Conservation (phyloP, 2,329 filamentous ascomycete genomes). For the Ceratocystis cacaofunesta region DNA sequence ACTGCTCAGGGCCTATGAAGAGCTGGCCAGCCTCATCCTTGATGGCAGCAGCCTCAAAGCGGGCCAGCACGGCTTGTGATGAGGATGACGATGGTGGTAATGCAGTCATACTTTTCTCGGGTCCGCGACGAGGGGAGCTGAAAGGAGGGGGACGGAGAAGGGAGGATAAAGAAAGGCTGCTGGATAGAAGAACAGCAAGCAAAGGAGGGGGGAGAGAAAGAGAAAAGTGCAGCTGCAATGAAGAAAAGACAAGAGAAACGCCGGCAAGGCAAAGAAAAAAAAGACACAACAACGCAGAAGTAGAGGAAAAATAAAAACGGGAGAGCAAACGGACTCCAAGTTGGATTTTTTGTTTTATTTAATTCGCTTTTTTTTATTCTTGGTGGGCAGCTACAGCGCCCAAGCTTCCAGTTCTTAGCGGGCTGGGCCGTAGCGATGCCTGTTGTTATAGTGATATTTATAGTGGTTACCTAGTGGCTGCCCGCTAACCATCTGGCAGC, state of each 20-base stretch:
- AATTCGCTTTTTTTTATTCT: background rate
- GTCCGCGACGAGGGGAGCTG: background rate
- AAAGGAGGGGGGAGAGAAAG: background rate
- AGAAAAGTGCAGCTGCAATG: background rate
- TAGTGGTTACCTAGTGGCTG: background rate
- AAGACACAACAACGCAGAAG: conserved; percentile 6
- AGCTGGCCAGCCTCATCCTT: conserved; percentile 65
- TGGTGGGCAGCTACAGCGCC: background rate
- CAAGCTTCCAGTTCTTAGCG: background rate
- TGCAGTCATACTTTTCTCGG: conserved; percentile 7
- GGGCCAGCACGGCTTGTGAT: conserved; percentile 34
- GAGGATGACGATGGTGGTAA: background rate
- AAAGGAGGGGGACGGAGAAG: background rate
- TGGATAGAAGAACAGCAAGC: background rate
- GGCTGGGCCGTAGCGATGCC: background rate
- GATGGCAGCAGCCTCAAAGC: conserved; percentile 61
- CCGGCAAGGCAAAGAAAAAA: background rate
- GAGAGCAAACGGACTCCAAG: conserved; percentile 3
- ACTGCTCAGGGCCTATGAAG: conserved; percentile 71
- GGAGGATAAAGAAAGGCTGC: background rate
- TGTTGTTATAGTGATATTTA: background rate
- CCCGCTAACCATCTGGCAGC: background rate
- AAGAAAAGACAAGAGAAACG: background rate
- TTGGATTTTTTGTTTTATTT: conserved; percentile 5
- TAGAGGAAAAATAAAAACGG: conserved; percentile 2